These are phyloP conservation scores for Rutstroemia sp. DNA, from an alignment of 2,329 filamentous ascomycete species.

Conservation along the genomic window DNA sequence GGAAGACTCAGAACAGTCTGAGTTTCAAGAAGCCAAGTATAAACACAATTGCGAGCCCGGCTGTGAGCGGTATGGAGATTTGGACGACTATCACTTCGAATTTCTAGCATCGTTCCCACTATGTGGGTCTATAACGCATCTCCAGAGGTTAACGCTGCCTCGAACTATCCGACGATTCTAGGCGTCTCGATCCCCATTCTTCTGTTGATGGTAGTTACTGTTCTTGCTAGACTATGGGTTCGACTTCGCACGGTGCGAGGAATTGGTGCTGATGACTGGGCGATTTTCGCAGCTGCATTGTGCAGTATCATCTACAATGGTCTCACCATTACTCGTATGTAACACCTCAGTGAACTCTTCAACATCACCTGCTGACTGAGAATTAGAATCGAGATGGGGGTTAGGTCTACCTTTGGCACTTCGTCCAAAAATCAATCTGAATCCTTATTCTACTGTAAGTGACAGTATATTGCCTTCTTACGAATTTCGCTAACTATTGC, in stretches of 20 bases:
- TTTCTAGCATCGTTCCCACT: constrained; percentile 1
- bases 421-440: background rate
- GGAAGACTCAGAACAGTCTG: no score
- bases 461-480: background rate
- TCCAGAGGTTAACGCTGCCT: constrained; percentile 1
- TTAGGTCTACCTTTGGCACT: constrained; percentile 2
- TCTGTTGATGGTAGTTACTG: background rate
- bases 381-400: constrained; percentile 7
- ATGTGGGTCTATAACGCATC: constrained; percentile 7
- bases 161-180: background rate
- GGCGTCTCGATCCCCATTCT: background rate
- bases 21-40: background rate
- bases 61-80: background rate
- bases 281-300: background rate
- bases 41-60: background rate
- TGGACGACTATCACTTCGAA: background rate
- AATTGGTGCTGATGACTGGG: constrained; percentile 4
- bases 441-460: background rate
- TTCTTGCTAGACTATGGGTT: background rate
- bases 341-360: background rate
- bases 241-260: constrained; percentile 6
- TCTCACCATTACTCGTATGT: constrained; percentile 1
- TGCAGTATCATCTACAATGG: background rate
- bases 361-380: background rate
- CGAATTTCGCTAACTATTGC: background rate